Conservation (phyloP, 192 early-diverging fungal species). For the Mortierella antarctica region DNA sequence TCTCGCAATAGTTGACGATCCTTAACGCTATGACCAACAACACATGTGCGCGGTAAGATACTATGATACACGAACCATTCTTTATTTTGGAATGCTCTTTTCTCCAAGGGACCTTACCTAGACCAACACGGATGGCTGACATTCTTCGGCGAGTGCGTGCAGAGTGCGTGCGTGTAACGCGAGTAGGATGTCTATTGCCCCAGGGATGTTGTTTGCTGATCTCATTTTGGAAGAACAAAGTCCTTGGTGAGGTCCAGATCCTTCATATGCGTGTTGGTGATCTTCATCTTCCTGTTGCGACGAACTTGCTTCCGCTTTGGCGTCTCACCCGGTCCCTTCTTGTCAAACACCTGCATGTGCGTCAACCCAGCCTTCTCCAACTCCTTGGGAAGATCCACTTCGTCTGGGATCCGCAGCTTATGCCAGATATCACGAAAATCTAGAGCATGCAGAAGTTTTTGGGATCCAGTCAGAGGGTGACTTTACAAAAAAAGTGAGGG, state of each 20-base stretch:
- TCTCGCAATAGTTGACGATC: no score
- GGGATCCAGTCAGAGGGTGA: background rate
- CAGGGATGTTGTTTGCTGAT: background rate
- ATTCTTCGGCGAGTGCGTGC: no score
- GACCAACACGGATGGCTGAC: no score
- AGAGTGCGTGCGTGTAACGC: no score
- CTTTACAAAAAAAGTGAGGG: background rate
- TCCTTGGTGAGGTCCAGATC: slow-evolving; percentile 81
- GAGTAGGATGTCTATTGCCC: no score
- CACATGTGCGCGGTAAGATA: no score
- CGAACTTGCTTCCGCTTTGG: slow-evolving; percentile 66
- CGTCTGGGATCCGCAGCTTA: slow-evolving; percentile 74
- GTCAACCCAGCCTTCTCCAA: slow-evolving; percentile 78
- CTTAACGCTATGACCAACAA: no score
- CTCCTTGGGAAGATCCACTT: slow-evolving; percentile 75
- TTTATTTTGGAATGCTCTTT: no score
- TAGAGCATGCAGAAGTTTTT: slow-evolving; percentile 19
- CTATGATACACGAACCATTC: no score
- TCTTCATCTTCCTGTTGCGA: slow-evolving; percentile 74
- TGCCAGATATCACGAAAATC: slow-evolving; percentile 84
- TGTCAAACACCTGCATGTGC: slow-evolving; percentile 78
- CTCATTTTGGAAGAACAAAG: slow-evolving; percentile 58
- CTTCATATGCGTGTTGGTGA: slow-evolving; percentile 83
- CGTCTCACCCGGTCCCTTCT: slow-evolving; percentile 64
- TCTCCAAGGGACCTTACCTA: no score